A percentile compares a stretch with the other conserved stretches of the same genome.
Conservation (phyloP, 2,329 filamentous ascomycete species). For the Fusarium humuli region DNA sequence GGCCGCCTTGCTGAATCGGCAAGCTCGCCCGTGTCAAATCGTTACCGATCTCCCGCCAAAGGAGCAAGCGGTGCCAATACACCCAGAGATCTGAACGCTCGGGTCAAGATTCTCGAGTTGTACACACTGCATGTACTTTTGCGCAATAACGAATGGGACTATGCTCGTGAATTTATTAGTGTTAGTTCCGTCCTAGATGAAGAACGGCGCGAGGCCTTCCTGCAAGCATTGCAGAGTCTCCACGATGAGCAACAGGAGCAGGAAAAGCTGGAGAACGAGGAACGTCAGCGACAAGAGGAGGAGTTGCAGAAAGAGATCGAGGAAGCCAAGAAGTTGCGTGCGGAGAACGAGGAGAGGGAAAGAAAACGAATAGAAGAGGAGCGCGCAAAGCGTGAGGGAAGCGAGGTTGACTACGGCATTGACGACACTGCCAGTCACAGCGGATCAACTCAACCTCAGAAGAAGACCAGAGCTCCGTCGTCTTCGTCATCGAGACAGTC, state of each 20-base stretch:
- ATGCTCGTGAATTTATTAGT: slow-evolving; percentile 89
- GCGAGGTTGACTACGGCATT: slow-evolving; percentile 77
- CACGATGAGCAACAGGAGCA: slow-evolving; percentile 84
- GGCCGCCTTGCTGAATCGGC: slow-evolving; percentile 67
- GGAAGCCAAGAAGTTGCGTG: slow-evolving; percentile 65
- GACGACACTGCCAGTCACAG: slow-evolving; percentile 63
- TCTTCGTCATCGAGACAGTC: slow-evolving; percentile 50
- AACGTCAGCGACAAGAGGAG: slow-evolving; percentile 66
- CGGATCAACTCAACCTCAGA: slow-evolving; percentile 51
- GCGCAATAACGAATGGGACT: slow-evolving; percentile 95
- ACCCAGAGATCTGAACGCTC: slow-evolving; percentile 83
- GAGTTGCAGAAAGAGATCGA: slow-evolving; percentile 67
- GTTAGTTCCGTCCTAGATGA: slow-evolving; percentile 90
- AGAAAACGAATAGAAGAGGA: slow-evolving; percentile 66
- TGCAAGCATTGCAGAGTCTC: slow-evolving; percentile 85
- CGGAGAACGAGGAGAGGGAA: slow-evolving; percentile 70
- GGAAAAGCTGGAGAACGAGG: slow-evolving; percentile 73
- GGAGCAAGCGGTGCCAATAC: slow-evolving; percentile 77
- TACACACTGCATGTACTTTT: slow-evolving; percentile 96
- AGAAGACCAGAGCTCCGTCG: slow-evolving; percentile 48
- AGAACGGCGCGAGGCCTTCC: slow-evolving; percentile 87
- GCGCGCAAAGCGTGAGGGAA: slow-evolving; percentile 60
- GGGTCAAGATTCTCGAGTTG: slow-evolving; percentile 92
- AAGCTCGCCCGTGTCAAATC: slow-evolving; percentile 46
- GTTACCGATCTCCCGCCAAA: slow-evolving; percentile 60